Evolutionary conservation across 768 basidiomycete genomes (phyloP).

Genomic region (Kondoa subrosea): DNA sequence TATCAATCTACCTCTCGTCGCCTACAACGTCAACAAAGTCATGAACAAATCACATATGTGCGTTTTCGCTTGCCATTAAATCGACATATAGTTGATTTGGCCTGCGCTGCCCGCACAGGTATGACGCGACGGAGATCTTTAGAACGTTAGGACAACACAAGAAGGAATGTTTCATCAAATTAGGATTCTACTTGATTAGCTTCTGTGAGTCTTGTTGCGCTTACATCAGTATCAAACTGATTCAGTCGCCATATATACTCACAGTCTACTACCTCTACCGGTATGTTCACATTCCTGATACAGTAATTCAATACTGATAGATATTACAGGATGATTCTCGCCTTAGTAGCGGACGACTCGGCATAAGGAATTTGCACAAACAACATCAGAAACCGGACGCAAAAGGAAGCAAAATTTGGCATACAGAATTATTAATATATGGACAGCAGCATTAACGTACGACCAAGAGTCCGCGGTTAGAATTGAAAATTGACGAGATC

Average conservation of each 20-base stretch:
- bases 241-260: not conserved
- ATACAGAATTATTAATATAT: no score
- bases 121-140: conserved; percentile 98
- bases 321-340: conserved; percentile 28
- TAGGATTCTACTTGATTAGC: conserved; percentile 36
- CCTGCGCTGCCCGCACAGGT: conserved; percentile 90
- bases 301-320: no score
- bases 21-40: conserved; percentile 86
- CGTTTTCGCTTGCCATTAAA: not conserved
- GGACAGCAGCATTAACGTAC: no score
- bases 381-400: not conserved
- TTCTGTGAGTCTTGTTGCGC: conserved; percentile 17
- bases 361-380: not conserved
- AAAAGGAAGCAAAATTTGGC: not conserved
- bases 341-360: conserved; percentile 30
- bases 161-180: conserved; percentile 87
- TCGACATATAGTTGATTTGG: conserved; percentile 47
- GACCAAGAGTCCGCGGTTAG: no score
- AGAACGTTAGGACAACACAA: conserved; percentile 82
- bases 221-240: not conserved
- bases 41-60: conserved; percentile 30
- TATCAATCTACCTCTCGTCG: conserved; percentile 70
- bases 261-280: conserved; percentile 31
- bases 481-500: no score
- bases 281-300: conserved; percentile 5